Evolutionary conservation across 345 rosid genomes (phyloP).

Genomic region (Eucalyptus urophylla): DNA sequence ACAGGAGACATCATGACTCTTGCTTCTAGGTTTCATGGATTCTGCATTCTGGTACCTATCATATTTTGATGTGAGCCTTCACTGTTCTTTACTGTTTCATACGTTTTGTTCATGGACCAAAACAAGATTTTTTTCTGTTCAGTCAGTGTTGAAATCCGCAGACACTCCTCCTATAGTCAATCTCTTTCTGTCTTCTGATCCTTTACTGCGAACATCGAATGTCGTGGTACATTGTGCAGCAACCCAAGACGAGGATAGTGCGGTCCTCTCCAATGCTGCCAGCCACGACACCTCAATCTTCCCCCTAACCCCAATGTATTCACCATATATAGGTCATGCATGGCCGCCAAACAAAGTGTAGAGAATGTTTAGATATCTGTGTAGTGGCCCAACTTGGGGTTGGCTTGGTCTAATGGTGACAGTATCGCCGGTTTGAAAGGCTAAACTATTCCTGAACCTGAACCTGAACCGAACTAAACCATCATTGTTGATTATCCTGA

Average conservation of each 20-base stretch:
- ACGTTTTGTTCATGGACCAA: neutral
- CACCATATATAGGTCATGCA: neutral
- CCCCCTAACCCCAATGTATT: neutral
- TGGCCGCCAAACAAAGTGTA: neutral
- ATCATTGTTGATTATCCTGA: neutral
- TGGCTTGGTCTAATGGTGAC: neutral
- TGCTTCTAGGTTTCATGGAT: neutral
- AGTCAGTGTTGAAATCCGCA: neutral
- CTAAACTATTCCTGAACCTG: neutral
- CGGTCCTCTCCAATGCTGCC: neutral
- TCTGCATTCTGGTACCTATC: neutral
- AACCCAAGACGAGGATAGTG: neutral
- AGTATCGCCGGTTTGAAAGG: neutral
- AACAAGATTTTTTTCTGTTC: neutral
- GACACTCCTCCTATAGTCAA: neutral
- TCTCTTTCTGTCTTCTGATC: neutral
- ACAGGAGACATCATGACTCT: neutral
- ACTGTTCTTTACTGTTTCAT: neutral
- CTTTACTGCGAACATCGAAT: accelerated
- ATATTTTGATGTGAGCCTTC: neutral
- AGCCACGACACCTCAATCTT: neutral
- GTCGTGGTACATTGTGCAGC: neutral
- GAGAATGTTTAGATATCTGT: neutral
- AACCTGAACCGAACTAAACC: neutral
- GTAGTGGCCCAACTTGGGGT: neutral